These are phyloP conservation scores for Zostera marina DNA, from an alignment of 116 monocot genomes.

Conservation along the genomic window DNA sequence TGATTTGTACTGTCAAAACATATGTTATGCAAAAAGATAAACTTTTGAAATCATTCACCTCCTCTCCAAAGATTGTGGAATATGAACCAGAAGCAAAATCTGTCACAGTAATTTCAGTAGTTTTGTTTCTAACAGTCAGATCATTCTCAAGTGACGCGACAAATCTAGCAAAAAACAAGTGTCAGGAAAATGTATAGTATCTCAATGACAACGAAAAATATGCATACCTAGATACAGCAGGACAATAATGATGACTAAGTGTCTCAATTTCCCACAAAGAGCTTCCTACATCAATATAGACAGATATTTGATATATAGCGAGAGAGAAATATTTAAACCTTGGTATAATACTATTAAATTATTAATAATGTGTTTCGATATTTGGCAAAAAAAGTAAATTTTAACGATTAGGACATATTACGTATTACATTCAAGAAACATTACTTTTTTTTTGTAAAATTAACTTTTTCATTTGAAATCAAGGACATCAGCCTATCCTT, in stretches of 20 bases:
- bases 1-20: neutral
- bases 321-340: neutral
- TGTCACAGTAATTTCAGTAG: slow-evolving; percentile 50
- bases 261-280: slow-evolving; percentile 92
- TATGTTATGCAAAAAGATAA: neutral
- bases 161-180: slow-evolving; percentile 26
- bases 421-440: too few species aligned
- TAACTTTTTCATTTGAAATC: too few species aligned
- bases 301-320: neutral
- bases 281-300: slow-evolving; percentile 42
- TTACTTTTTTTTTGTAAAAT: too few species aligned
- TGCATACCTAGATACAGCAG: slow-evolving; percentile 77
- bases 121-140: slow-evolving; percentile 70
- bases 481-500: too few species aligned
- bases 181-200: slow-evolving; percentile 3
- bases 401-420: too few species aligned
- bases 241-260: slow-evolving; percentile 79
- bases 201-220: neutral
- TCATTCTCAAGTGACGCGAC: slow-evolving; percentile 84
- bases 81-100: slow-evolving; percentile 94
- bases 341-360: too few species aligned
- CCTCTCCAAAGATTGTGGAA: slow-evolving; percentile 58
- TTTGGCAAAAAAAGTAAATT: too few species aligned
- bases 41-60: slow-evolving; percentile 24
- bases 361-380: too few species aligned